These are phyloP conservation scores for Strigomonas culicis DNA, from an alignment of 208 protist genomes.

Conservation along the genomic window DNA sequence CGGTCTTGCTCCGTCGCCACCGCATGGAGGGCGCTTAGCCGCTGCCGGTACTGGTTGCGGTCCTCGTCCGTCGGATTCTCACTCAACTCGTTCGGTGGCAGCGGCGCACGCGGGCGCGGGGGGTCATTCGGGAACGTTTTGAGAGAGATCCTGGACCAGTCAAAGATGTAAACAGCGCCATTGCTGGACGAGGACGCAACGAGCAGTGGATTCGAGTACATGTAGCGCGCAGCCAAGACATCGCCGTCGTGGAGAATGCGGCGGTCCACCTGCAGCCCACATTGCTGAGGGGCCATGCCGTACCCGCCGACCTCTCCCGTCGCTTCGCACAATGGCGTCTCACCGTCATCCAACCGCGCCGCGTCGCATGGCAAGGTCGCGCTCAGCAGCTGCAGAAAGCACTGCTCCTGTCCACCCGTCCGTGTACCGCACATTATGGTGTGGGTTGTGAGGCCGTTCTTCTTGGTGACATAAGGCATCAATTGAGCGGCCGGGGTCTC, in stretches of 20 bases:
- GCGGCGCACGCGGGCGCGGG: constrained; percentile 72
- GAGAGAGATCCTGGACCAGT: constrained; percentile 85
- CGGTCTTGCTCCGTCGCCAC: constrained; percentile 74
- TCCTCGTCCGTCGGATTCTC: constrained; percentile 72
- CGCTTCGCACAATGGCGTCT: constrained; percentile 62
- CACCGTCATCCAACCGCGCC: constrained; percentile 34
- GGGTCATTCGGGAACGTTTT: constrained; percentile 89
- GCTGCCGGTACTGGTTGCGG: constrained; percentile 64
- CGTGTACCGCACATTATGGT: constrained; percentile 74
- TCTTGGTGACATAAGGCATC: constrained; percentile 78
- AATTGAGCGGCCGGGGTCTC: constrained; percentile 70
- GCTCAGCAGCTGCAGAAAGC: constrained; percentile 76
- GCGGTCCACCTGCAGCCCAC: constrained; percentile 65
- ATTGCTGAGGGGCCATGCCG: constrained; percentile 69
- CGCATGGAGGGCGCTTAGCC: constrained; percentile 69
- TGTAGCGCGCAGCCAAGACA: constrained; percentile 78
- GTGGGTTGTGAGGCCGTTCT: constrained; percentile 54
- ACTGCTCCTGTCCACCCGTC: constrained; percentile 81
- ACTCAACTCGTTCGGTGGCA: constrained; percentile 84
- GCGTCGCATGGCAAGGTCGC: constrained; percentile 54
- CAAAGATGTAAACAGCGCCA: constrained; percentile 83
- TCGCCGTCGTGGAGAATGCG: constrained; percentile 87
- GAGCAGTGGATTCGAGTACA: constrained; percentile 83
- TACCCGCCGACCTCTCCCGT: constrained; percentile 91
- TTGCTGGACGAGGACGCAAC: constrained; percentile 75